phyloP scores from a whole-genome alignment of 495 filamentous ascomycete species.

The Aspergillus bertholletiae region DNA sequence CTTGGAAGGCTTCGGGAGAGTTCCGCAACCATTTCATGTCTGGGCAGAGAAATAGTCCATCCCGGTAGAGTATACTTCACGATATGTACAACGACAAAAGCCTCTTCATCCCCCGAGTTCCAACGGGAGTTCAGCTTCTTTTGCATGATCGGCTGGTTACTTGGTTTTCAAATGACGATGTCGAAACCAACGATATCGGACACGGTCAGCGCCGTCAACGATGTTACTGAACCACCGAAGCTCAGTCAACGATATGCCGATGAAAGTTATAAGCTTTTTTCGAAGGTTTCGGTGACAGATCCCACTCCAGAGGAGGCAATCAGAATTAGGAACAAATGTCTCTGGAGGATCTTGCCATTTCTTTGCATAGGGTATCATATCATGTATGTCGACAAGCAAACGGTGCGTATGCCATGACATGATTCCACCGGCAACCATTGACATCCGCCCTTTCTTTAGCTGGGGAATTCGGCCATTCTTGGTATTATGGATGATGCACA shows the following conservation, averaged over 20 bases:
- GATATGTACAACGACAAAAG: too few species aligned
- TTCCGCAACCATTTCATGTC: too few species aligned
- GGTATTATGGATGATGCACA: slow-evolving; percentile 47
- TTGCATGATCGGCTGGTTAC: too few species aligned
- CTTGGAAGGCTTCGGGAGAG: background rate
- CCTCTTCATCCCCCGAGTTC: too few species aligned
- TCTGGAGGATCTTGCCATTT: slow-evolving; percentile 39
- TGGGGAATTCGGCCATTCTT: slow-evolving; percentile 46
- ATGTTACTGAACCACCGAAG: slow-evolving; percentile 15
- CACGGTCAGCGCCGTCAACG: background rate
- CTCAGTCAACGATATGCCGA: slow-evolving; percentile 37
- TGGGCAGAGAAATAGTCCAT: too few species aligned
- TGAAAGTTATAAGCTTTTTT: slow-evolving; percentile 42
- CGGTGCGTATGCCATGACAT: slow-evolving; percentile 19
- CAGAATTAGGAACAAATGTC: slow-evolving; percentile 34
- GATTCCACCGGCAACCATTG: background rate
- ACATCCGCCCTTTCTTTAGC: slow-evolving; percentile 12
- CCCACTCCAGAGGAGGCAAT: slow-evolving; percentile 33
- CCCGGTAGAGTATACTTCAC: too few species aligned
- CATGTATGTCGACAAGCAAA: slow-evolving; percentile 46
- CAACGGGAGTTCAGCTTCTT: too few species aligned
- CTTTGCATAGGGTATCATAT: slow-evolving; percentile 42
- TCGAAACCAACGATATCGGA: background rate
- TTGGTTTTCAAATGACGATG: background rate
- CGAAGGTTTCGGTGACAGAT: slow-evolving; percentile 32